These are phyloP conservation scores for Schwanniomyces pseudopolymorphus DNA, from an alignment of 805 yeast genomes.

Conservation along the genomic window DNA sequence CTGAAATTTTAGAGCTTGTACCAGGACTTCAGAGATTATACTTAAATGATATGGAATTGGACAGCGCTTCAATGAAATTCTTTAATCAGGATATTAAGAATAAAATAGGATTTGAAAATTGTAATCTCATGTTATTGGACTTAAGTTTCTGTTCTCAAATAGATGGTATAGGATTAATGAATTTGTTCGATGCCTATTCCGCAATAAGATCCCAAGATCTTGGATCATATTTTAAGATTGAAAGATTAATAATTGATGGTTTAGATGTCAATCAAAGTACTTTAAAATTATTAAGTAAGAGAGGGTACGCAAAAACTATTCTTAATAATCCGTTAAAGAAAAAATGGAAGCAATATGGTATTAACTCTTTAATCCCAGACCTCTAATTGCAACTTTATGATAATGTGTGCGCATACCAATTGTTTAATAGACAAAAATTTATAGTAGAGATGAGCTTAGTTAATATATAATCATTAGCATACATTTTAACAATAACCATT, in stretches of 20 bases:
- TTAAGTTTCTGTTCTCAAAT: constrained; percentile 34
- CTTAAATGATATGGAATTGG: constrained; percentile 36
- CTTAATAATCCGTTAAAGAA: constrained; percentile 23
- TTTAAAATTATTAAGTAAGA: constrained; percentile 14
- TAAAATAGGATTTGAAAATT: constrained; percentile 10
- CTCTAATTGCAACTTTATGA: constrained; percentile 3
- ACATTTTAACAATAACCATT: background rate
- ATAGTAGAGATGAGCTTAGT: constrained; percentile 3
- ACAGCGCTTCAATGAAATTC: constrained; percentile 29
- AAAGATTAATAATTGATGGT: constrained; percentile 31
- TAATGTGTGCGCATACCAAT: background rate
- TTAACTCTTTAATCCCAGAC: constrained; percentile 23
- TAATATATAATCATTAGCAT: background rate
- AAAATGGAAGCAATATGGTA: constrained; percentile 37
- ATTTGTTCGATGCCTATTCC: constrained; percentile 19
- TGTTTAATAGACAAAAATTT: background rate
- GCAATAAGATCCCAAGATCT: constrained; percentile 1
- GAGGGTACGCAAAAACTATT: constrained; percentile 17
- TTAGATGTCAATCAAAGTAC: constrained; percentile 30
- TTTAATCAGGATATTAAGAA: constrained; percentile 25
- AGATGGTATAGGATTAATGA: constrained; percentile 40
- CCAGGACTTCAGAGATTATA: constrained; percentile 22
- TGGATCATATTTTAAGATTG: constrained; percentile 11
- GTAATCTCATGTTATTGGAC: constrained; percentile 27
- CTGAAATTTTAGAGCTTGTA: constrained; percentile 16